Evolutionary conservation across 345 rosid genomes (phyloP).

Genomic region (Passiflora organensis): DNA sequence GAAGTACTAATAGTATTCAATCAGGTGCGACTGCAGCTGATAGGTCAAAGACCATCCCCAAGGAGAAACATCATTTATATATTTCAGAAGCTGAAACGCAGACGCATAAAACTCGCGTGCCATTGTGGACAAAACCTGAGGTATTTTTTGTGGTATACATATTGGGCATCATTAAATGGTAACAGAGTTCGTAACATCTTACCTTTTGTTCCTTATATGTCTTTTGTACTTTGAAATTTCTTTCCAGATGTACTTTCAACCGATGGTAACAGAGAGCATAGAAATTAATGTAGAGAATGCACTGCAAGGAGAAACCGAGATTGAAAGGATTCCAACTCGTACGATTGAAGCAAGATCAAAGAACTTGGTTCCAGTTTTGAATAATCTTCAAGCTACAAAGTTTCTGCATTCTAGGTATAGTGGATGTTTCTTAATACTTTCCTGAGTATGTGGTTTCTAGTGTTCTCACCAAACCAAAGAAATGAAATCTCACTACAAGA

Average conservation of each 20-base stretch:
- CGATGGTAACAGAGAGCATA: constrained; percentile 30
- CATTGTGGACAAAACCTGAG: constrained; percentile 69
- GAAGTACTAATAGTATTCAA: constrained; percentile 28
- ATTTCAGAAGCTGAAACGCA: constrained; percentile 81
- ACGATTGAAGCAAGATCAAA: constrained; percentile 62
- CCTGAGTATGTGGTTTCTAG: neutral
- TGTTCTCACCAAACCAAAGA: no score
- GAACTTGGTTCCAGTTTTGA: constrained; percentile 61
- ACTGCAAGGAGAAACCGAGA: constrained; percentile 59
- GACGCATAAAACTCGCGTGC: constrained; percentile 46
- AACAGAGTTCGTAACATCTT: neutral
- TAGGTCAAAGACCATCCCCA: constrained; percentile 29
- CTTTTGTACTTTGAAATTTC: constrained; percentile 15
- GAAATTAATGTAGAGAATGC: constrained; percentile 32
- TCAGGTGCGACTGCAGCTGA: constrained; percentile 26
- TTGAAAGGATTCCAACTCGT: constrained; percentile 54
- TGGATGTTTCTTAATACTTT: neutral
- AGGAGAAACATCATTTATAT: constrained; percentile 60
- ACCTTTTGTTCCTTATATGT: neutral
- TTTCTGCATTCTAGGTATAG: constrained; percentile 41
- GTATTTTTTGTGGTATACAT: constrained; percentile 34
- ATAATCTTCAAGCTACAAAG: constrained; percentile 41
- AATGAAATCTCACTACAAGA: no score
- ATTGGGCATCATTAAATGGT: constrained; percentile 2
- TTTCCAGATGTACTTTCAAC: constrained; percentile 60